These are phyloP conservation scores for Coniosporium tulheliwenetii DNA, from an alignment of 2,329 filamentous ascomycete species.

Conservation along the genomic window DNA sequence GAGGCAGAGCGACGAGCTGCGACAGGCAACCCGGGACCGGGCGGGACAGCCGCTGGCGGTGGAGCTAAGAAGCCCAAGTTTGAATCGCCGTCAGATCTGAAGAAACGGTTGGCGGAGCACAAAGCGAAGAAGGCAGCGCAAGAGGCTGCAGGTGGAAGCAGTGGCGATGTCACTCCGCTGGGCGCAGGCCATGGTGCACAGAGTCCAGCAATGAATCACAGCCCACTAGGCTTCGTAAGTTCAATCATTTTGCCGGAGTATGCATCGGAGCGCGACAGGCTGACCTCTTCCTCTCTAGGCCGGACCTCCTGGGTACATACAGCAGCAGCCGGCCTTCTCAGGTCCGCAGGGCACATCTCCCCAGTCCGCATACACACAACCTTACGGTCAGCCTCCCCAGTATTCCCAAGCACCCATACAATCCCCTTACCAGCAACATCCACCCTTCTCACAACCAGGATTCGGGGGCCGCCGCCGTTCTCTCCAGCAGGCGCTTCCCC, in stretches of 20 bases:
- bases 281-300: conserved; percentile 10
- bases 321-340: conserved; percentile 30
- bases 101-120: conserved; percentile 64
- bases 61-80: conserved; percentile 49
- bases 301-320: conserved; percentile 26
- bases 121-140: conserved; percentile 52
- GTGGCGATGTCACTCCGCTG: conserved; percentile 41
- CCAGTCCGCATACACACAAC: conserved; percentile 16
- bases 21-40: conserved; percentile 68
- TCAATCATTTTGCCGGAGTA: too few relatives aligned
- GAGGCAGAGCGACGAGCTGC: conserved; percentile 68
- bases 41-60: conserved; percentile 30
- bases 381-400: conserved; percentile 20
- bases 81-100: conserved; percentile 62
- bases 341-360: conserved; percentile 19
- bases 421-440: too few relatives aligned
- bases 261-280: too few relatives aligned
- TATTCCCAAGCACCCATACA: too few relatives aligned
- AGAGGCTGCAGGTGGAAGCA: conserved; percentile 28
- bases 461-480: conserved; percentile 1
- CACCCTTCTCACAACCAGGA: neutral
- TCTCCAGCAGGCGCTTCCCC: conserved; percentile 2
- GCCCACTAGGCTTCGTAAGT: conserved; percentile 45
- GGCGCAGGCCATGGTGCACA: conserved; percentile 30
- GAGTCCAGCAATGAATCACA: conserved; percentile 36